Evolutionary conservation across 768 basidiomycete genomes (phyloP).

Genomic region (Leccinum longicurvipes): DNA sequence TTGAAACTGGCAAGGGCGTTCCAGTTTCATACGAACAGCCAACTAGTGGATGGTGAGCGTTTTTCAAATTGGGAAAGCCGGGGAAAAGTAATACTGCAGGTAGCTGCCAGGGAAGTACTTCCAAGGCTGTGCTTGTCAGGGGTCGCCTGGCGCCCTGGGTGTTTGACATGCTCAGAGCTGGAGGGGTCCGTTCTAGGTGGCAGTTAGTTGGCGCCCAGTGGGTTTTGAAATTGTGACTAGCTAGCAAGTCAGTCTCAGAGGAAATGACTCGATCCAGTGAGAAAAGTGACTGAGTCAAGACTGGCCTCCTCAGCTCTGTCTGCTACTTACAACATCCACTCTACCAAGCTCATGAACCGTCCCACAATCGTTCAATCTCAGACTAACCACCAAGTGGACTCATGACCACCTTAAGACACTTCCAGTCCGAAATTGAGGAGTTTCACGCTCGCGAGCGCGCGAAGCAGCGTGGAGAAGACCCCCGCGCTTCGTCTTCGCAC

Average conservation of each 20-base stretch:
- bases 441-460: conserved; percentile 65
- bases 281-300: neutral
- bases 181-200: neutral
- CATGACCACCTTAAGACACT: conserved; percentile 35
- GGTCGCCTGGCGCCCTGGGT: neutral
- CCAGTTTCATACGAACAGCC: neutral
- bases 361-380: conserved; percentile 1
- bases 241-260: neutral
- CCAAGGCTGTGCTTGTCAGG: neutral
- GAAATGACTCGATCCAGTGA: neutral
- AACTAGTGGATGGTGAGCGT: neutral
- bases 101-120: too few species aligned
- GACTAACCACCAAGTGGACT: neutral
- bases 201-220: neutral
- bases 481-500: conserved; percentile 13
- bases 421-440: conserved; percentile 74
- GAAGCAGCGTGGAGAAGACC: conserved; percentile 48
- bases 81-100: neutral
- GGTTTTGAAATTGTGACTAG: neutral
- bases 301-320: neutral
- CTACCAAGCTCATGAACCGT: conserved; percentile 14
- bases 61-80: neutral
- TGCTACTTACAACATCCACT: neutral
- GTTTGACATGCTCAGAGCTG: neutral
- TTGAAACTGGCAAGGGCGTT: neutral